phyloP scores from a whole-genome alignment of 2,329 filamentous ascomycete genomes.

The Cordyceps pruinosa region DNA sequence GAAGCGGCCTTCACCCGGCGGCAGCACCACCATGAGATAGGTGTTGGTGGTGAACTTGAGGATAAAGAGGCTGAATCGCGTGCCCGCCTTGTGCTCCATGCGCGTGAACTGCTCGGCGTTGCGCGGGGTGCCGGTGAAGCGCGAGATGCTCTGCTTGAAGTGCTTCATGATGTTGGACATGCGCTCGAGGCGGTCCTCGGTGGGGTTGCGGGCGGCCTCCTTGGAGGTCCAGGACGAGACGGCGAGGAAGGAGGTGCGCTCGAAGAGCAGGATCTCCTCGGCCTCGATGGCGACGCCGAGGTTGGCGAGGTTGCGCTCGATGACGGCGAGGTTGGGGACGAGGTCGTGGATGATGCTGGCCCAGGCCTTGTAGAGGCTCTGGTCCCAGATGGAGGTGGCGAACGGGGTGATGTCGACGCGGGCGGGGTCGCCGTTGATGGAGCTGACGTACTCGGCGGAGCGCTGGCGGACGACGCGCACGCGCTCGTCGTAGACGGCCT shows the following conservation, averaged over 20 bases:
- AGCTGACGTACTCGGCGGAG: constrained; percentile 49
- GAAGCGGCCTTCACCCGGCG: constrained; percentile 84
- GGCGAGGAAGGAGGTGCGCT: constrained; percentile 90
- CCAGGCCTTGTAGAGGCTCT: constrained; percentile 97
- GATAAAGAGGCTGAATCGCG: constrained; percentile 86
- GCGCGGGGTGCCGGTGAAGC: constrained; percentile 73
- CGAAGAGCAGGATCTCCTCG: constrained; percentile 89
- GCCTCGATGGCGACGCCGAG: constrained; percentile 83
- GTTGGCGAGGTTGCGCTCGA: constrained; percentile 77
- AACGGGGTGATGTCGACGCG: constrained; percentile 73
- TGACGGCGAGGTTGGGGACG: constrained; percentile 85
- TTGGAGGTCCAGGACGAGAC: constrained; percentile 85
- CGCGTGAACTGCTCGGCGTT: constrained; percentile 75
- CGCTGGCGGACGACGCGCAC: constrained; percentile 70
- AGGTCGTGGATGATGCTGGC: constrained; percentile 96
- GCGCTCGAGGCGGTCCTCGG: constrained; percentile 84
- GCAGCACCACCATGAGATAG: constrained; percentile 86
- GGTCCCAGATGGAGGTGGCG: constrained; percentile 96
- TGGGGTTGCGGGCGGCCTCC: constrained; percentile 73
- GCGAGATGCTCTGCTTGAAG: constrained; percentile 79
- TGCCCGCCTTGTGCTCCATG: constrained; percentile 71
- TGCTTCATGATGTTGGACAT: constrained; percentile 98
- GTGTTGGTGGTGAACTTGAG: constrained; percentile 96
- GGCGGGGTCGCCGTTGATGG: constrained; percentile 25
- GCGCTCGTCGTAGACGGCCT: constrained; percentile 77